Percentiles rank a stretch among this genome's conserved stretches.
phyloP scores from a whole-genome alignment of 306 rosid species.

The Lathyrus tuberosus region DNA sequence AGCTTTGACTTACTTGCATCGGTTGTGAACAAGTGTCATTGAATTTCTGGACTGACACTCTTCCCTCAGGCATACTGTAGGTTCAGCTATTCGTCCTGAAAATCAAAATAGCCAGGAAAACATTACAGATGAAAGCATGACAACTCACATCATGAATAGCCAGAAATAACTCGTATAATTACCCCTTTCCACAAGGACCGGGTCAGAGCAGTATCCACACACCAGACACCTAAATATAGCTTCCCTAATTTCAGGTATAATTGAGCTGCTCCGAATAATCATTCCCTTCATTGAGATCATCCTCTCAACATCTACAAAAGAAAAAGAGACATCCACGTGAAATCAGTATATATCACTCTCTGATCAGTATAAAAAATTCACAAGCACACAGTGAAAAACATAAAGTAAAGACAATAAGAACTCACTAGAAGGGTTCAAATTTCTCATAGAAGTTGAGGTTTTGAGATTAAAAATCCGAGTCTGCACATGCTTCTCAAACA shows the following conservation, averaged over 20 bases:
- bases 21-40: constrained; percentile 89
- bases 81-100: too few relatives aligned
- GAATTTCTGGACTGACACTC: constrained; percentile 88
- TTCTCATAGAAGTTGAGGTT: constrained; percentile 82
- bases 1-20: constrained; percentile 72
- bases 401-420: background rate
- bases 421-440: constrained; percentile 92
- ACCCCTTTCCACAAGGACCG: too few relatives aligned
- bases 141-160: too few relatives aligned
- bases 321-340: background rate
- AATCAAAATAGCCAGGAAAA: too few relatives aligned
- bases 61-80: too few relatives aligned
- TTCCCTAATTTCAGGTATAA: constrained; percentile 94
- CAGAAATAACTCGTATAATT: too few relatives aligned
- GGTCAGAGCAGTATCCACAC: too few relatives aligned
- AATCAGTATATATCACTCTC: constrained; percentile 32
- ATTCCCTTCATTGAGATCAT: constrained; percentile 93
- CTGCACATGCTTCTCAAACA: constrained; percentile 89
- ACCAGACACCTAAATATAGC: too few relatives aligned
- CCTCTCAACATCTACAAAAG: constrained; percentile 78
- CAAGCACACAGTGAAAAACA: background rate
- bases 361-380: too few relatives aligned
- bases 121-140: too few relatives aligned
- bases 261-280: constrained; percentile 83
- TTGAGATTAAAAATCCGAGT: constrained; percentile 85